Percentiles rank a stretch among this genome's conserved stretches.
These are phyloP conservation scores for Aspergillus sp. DNA, from an alignment of 2,329 filamentous ascomycete species.

Conservation along the genomic window DNA sequence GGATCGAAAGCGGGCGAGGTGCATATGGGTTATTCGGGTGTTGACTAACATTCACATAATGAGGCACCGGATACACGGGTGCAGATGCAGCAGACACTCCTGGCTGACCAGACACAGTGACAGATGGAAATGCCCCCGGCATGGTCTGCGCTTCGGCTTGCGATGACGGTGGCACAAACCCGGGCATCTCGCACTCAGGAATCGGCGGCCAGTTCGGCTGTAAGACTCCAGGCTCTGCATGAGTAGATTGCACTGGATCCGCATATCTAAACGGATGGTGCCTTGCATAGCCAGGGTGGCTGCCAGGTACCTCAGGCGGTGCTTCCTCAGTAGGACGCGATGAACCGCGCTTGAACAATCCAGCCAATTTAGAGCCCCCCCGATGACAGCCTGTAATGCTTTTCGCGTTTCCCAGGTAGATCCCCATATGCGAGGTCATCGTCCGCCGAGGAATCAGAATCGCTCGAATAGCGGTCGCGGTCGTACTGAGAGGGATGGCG, in stretches of 20 bases:
- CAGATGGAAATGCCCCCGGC: conserved; percentile 26
- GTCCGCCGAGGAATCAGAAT: conserved; percentile 25
- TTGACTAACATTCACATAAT: conserved; percentile 24
- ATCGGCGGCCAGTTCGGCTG: conserved; percentile 33
- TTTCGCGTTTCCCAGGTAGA: conserved; percentile 3
- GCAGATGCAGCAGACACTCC: conserved; percentile 14
- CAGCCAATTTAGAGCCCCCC: background rate
- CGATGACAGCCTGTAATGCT: background rate
- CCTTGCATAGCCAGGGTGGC: conserved; percentile 31
- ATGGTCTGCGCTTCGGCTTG: conserved; percentile 20
- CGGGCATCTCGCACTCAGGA: conserved; percentile 36
- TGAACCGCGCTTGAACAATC: conserved; percentile 4
- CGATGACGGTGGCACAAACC: conserved; percentile 36
- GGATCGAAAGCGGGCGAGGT: conserved; percentile 7
- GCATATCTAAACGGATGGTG: conserved; percentile 27
- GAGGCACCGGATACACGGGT: conserved; percentile 21
- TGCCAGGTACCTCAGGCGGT: conserved; percentile 10
- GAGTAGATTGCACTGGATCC: conserved; percentile 17
- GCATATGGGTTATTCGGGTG: conserved; percentile 17
- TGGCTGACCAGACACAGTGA: conserved; percentile 6
- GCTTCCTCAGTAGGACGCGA: conserved; percentile 1
- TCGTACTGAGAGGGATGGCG: conserved; percentile 17
- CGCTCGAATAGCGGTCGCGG: conserved; percentile 14
- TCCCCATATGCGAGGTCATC: conserved; percentile 37
- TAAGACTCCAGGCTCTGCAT: conserved; percentile 8